phyloP scores from a whole-genome alignment of 306 rosid species.

The Hippophae tibetana region DNA sequence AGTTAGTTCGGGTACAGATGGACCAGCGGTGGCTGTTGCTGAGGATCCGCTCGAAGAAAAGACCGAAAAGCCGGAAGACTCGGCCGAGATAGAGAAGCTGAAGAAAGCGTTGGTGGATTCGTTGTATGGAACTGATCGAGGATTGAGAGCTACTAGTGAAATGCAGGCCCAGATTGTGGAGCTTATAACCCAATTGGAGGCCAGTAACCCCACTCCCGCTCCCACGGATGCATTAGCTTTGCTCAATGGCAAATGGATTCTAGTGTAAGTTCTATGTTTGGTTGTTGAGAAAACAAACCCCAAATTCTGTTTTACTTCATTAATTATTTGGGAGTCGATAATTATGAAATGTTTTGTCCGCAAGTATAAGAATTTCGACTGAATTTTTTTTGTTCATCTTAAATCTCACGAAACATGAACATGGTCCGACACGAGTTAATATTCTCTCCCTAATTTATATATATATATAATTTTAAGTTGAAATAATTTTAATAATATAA shows the following conservation, averaged over 20 bases:
- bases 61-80: constrained; percentile 19
- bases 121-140: constrained; percentile 75
- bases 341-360: too few relatives aligned
- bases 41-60: constrained; percentile 6
- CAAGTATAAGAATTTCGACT: too few relatives aligned
- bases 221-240: constrained; percentile 73
- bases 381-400: too few relatives aligned
- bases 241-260: constrained; percentile 93
- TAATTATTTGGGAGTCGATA: too few relatives aligned
- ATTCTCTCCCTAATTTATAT: too few relatives aligned
- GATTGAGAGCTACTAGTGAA: constrained; percentile 60
- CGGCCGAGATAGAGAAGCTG: constrained; percentile 35
- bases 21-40: constrained; percentile 16
- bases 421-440: too few relatives aligned
- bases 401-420: too few relatives aligned
- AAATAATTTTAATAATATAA: too few relatives aligned
- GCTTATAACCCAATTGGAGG: constrained; percentile 81
- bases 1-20: neutral
- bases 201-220: constrained; percentile 72
- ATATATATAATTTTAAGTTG: too few relatives aligned
- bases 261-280: constrained; percentile 41
- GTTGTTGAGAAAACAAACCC: neutral
- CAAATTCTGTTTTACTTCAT: too few relatives aligned
- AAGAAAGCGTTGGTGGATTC: constrained; percentile 71
- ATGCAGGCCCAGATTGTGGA: constrained; percentile 84